Conservation (phyloP, 805 yeast genomes). For the Vanderwaltozyma tropicalis region DNA sequence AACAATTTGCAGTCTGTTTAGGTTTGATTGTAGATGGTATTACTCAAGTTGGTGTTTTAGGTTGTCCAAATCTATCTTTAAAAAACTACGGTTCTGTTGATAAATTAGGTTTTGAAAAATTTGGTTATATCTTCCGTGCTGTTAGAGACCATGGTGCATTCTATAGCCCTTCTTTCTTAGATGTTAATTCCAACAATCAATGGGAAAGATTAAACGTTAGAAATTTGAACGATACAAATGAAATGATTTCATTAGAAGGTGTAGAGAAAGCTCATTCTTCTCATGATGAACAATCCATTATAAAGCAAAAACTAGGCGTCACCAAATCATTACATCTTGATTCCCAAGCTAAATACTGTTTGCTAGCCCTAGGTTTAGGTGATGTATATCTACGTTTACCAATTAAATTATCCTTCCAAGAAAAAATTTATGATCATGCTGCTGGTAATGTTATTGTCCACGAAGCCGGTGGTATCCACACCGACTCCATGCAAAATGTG, state of each 20-base stretch:
- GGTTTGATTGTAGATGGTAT: constrained; percentile 80
- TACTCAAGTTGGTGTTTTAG: constrained; percentile 85
- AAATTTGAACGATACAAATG: constrained; percentile 12
- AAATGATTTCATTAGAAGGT: constrained; percentile 48
- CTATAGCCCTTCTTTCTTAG: constrained; percentile 19
- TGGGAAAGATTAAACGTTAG: constrained; percentile 50
- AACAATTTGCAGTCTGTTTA: constrained; percentile 92
- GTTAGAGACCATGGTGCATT: constrained; percentile 29
- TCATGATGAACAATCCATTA: constrained; percentile 70
- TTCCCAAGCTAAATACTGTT: constrained; percentile 93
- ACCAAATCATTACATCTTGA: constrained; percentile 71
- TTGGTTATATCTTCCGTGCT: constrained; percentile 28
- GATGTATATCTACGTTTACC: constrained; percentile 89
- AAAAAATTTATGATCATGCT: constrained; percentile 98
- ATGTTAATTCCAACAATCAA: constrained; percentile 16
- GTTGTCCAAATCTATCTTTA: constrained; percentile 77
- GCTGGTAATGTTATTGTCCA: constrained; percentile 80
- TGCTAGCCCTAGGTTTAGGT: constrained; percentile 82
- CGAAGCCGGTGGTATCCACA: constrained; percentile 87
- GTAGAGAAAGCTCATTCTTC: constrained; percentile 94
- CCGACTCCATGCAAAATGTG: constrained; percentile 64
- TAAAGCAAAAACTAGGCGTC: constrained; percentile 56
- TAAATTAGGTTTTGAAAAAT: constrained; percentile 21
- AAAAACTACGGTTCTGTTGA: constrained; percentile 30
- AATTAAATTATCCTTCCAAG: constrained; percentile 61